Base-by-base conservation (phyloP, 208 protist species). In the Porcisia hertigi region DNA sequence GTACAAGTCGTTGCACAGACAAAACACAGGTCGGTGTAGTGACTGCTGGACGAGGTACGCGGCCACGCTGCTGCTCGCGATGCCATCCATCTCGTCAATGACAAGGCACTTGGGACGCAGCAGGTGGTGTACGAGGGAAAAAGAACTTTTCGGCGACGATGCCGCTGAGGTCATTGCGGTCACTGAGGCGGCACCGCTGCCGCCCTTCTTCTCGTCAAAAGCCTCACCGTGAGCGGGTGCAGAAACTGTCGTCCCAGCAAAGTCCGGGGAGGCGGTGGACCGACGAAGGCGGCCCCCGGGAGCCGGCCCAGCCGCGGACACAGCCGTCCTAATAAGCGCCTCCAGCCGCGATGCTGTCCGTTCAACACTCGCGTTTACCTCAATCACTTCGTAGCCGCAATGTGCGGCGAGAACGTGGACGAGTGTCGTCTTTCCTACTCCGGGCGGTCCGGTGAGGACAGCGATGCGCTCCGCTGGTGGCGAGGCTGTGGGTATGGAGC, bases 381-480 rank as follows among this genome's bases (percentile, higher is more conserved):
- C 98, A 14, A 99, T 74, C 66, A 92, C 79, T 64, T 94, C 87
- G 81, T 99, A 99, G 2, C 97, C 97, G 73, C 95, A 97, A 69
- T 98, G 94, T 47, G 86, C 75, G 11, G 97, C 98, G 7, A 98
- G 73, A 8, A 99, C 92, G 69, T 98, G 95, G 16, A 94, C 97
- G 6, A 99, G 84, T 0, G 98, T 98, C 30, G 98, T 99, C 85
- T 99, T 99, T 25, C 98, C 98, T 14, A 98, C 80, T 30, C 98
- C 98, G 0, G 98, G 98, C 25, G 98, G 96, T 1, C 98, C 98
- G 0, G 89, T 89, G 16, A 99, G 76, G 59, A 99, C 73, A 9
- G 85, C 88, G 1, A 97, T 79, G 18, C 87, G 88, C 69, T 94
- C 91, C 60, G 83, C 87, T 9, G 93, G 93, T 36, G 82, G 80